Base-by-base conservation (phyloP, 2,329 filamentous ascomycete genomes). In the Claviceps africana region DNA sequence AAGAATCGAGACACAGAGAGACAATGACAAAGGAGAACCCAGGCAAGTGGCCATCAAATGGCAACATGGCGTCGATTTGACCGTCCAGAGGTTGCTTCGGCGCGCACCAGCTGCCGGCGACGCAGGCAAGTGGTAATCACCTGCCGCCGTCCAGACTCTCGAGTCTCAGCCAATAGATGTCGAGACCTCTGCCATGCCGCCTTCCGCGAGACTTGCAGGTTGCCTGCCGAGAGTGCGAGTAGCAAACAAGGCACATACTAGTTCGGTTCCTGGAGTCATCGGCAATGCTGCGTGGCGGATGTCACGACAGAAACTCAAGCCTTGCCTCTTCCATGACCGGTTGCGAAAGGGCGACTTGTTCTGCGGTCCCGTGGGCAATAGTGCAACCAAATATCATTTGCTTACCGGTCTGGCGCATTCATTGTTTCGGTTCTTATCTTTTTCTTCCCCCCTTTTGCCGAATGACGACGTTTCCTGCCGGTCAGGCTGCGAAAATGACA, bases 381-480 rank as follows among this genome's bases (percentile, higher is more conserved):
- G 37, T 11, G 15, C 31, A n/a, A 15, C 17, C 35, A 30, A 31
- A 49, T 17, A n/a, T 13, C 21, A 15, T 10, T 42, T n/a, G 67
- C 75, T 65, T 58, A 78, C 76, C 76, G 69, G 61, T 79, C 76
- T 19, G 76, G 76, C 13, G 76, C 76, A 67, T 79, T 79, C 76
- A 79, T 44, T 8, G 37, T 25, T 25, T 25, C 25, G 25, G 25
- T 3, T 25, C 5, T 25, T 25, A 5, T 25, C 25, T 25, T 25
- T 25, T 44, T 44, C n/a, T 28, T 10, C 13, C 11, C 25, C 42
- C 8, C 15, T 78, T 30, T 59, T 72, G 56, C 9, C 28, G 54
- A n/a, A n/a, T n/a, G n/a, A 19, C 21, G 28, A 43, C 42, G 22
- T 17, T 49, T 31, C n/a, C 47, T 49, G 9, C n/a, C 51, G 5